Conservation (phyloP, 257 asterid genomes). For the Solanum stenotomum region DNA sequence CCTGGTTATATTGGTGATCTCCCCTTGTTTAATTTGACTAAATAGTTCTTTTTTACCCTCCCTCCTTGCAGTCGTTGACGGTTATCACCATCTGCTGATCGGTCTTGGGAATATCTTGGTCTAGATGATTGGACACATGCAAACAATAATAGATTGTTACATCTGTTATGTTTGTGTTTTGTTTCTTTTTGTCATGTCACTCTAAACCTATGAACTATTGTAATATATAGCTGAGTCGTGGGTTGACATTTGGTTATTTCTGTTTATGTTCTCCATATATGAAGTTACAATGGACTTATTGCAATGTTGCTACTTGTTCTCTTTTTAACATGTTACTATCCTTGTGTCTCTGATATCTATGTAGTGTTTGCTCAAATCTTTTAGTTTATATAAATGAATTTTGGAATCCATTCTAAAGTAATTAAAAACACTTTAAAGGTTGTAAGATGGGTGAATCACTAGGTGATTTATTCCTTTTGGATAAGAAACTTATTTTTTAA, state of each 20-base stretch:
- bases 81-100: not conserved
- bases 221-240: not conserved
- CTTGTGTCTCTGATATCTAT: not conserved
- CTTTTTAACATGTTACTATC: not conserved
- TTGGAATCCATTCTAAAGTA: not conserved
- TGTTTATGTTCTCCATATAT: not conserved
- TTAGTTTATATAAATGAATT: not conserved
- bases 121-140: not conserved
- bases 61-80: constrained; percentile 38
- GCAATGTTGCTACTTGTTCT: not conserved
- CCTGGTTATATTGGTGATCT: not conserved
- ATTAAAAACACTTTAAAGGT: not conserved
- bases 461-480: not conserved
- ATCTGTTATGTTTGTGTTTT: not conserved
- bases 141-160: not conserved
- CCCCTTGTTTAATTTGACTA: not conserved
- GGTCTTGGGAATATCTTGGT: not conserved
- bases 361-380: not conserved
- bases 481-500: too few relatives aligned
- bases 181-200: not conserved
- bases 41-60: not conserved
- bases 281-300: not conserved
- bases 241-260: not conserved
- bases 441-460: not conserved
- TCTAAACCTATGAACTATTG: not conserved